These are phyloP conservation scores for Cercis canadensis DNA, from an alignment of 306 rosid species.

Conservation along the genomic window DNA sequence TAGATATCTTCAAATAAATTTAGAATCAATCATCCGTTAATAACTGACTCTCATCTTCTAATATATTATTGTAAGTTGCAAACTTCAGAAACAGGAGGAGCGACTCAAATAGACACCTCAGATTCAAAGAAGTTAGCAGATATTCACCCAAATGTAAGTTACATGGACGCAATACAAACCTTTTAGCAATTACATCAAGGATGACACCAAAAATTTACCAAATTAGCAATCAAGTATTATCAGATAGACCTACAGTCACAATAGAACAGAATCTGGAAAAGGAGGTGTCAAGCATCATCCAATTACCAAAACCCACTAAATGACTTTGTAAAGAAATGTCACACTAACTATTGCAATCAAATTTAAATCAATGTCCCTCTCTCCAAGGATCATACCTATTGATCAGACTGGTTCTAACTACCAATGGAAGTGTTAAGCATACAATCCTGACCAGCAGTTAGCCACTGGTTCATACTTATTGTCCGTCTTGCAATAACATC, in stretches of 20 bases:
- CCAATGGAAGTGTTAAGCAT: no score
- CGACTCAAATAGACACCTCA: neutral
- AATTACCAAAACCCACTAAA: no score
- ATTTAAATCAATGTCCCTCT: no score
- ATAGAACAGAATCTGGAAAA: neutral
- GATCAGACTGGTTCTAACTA: neutral
- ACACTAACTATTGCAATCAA: neutral
- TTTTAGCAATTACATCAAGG: constrained; percentile 19
- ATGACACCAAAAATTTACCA: constrained; percentile 23
- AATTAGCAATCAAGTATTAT: constrained; percentile 8
- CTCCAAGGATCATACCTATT: neutral
- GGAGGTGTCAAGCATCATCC: no score
- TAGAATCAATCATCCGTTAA: neutral
- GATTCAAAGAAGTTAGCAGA: constrained; percentile 5
- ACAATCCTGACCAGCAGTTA: no score
- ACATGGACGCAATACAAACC: constrained; percentile 14
- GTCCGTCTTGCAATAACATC: no score
- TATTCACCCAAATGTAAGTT: no score
- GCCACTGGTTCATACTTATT: no score
- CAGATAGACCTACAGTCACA: constrained; percentile 2
- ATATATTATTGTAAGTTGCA: neutral
- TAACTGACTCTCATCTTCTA: neutral
- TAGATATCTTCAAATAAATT: neutral
- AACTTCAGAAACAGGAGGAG: neutral
- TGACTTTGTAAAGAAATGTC: neutral